Evolutionary conservation across 495 filamentous ascomycete species (phyloP), one percentile per base, ranked within the genome.

Genomic region (Lophium mytilinum): DNA sequence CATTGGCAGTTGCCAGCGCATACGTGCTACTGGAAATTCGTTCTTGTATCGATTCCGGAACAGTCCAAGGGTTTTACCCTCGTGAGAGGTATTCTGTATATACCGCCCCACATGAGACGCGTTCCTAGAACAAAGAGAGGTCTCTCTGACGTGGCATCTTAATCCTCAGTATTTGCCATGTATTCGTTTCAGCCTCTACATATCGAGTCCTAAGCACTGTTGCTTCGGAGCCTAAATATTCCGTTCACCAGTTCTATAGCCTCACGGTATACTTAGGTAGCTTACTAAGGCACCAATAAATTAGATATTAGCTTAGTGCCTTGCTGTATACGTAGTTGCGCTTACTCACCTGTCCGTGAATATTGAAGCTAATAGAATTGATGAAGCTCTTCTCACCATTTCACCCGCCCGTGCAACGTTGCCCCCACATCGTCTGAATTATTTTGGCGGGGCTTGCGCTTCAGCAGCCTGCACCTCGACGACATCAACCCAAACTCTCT

Each of bases 71-170:
- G 24, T 30, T 30, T 3, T 56, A 65, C 61, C 58, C 62, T 58
- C 58, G 57, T 65, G 62, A 50, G 57, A 58, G 58, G 58, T 61
- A 61, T 58, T 35, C 36, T 60, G 50, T 37, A 61, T 65, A 58
- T 61, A 61, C 58, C 58, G 39, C 8, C 55, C 56, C 62, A 65
- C 62, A 65, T 65, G 61, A 58, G 55, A 52, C 50, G 17, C 34
- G 58, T 61, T 65, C 62, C 62, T 36, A 65, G 53, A 65, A 52
- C 58, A 42, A 64, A 47, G 18, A 10, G 37, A 36, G 53, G 62
- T 54, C 58, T 48, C 58, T 65, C 62, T 65, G 62, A 61, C 62
- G 62, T 46, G 50, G 54, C 57, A 40, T 30, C 39, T 55, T 65
- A 57, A 54, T 45, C 53, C 53, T 57, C 35, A 46, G 46, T 65